Evolutionary conservation across 371 early-diverging fungal species (phyloP).

Genomic region (Syncephalastrum racemosum): DNA sequence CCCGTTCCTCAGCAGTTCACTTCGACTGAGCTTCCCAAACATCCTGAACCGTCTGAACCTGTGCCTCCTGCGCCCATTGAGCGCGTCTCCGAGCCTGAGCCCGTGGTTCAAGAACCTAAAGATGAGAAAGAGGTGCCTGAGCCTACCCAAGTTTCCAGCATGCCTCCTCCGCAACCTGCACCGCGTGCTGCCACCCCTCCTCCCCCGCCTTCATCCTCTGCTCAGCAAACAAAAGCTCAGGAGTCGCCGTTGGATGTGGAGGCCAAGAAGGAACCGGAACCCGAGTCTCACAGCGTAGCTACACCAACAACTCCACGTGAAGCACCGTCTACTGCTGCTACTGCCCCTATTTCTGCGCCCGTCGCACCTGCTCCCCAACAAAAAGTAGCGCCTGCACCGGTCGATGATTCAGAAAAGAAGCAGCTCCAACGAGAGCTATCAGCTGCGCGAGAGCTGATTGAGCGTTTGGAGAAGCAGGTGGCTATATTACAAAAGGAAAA

Average conservation of each 20-base stretch:
- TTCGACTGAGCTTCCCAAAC: no score
- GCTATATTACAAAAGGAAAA: constrained; percentile 18
- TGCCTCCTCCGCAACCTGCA: constrained; percentile 14
- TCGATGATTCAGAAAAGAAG: constrained; percentile 17
- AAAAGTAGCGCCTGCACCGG: background rate
- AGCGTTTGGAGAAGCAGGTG: constrained; percentile 25
- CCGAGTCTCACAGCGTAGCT: constrained; percentile 7
- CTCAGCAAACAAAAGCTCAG: background rate
- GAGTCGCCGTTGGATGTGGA: background rate
- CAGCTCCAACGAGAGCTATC: constrained; percentile 21
- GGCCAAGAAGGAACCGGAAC: constrained; percentile 4
- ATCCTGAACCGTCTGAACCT: background rate
- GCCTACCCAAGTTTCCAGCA: background rate
- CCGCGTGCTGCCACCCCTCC: constrained; percentile 1
- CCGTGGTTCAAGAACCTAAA: background rate
- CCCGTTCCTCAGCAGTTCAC: background rate
- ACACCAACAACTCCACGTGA: constrained; percentile 8
- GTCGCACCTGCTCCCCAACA: background rate
- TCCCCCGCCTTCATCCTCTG: background rate
- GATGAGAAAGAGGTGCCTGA: background rate
- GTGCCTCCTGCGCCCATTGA: background rate
- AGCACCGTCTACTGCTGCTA: constrained; percentile 5
- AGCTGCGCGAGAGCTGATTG: constrained; percentile 27
- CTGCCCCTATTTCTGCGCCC: constrained; percentile 2
- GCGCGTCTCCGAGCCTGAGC: no score